phyloP scores from a whole-genome alignment of 495 filamentous ascomycete genomes.

The Durotheca rogersii region DNA sequence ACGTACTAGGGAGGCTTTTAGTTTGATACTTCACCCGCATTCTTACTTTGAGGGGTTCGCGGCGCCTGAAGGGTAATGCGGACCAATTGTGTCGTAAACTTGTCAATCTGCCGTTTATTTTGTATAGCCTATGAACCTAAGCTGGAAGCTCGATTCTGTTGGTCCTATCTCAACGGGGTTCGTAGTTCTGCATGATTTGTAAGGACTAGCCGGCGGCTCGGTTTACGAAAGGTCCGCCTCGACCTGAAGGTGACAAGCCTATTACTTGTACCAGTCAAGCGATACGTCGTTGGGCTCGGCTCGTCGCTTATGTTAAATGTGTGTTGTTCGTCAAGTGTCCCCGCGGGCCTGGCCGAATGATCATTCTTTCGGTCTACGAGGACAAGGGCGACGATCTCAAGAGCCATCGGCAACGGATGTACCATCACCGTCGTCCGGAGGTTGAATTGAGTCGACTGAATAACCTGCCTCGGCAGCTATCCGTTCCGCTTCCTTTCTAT shows the following conservation, averaged over 20 bases:
- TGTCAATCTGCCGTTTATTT: constrained; percentile 10
- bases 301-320: constrained; percentile 26
- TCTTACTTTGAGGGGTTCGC: too few relatives aligned
- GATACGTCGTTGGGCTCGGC: constrained; percentile 18
- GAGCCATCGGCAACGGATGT: constrained; percentile 14
- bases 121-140: constrained; percentile 23
- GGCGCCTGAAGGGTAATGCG: too few relatives aligned
- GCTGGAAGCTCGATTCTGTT: constrained; percentile 13
- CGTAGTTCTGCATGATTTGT: constrained; percentile 10
- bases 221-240: constrained; percentile 7
- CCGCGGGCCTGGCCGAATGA: too few relatives aligned
- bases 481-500: constrained; percentile 63
- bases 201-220: constrained; percentile 11
- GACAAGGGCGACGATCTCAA: constrained; percentile 1
- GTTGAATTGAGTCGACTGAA: constrained; percentile 16
- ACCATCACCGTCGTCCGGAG: constrained; percentile 23
- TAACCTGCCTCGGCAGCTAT: constrained; percentile 38
- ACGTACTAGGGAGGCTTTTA: too few relatives aligned
- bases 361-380: background rate
- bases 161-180: constrained; percentile 5
- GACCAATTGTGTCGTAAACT: too few relatives aligned
- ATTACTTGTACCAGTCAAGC: background rate
- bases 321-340: constrained; percentile 9
- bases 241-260: constrained; percentile 13
- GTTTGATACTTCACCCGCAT: too few relatives aligned